A percentile compares a stretch with the other conserved stretches of the same genome.
These are phyloP conservation scores for Diplocarpon mali DNA, from an alignment of 2,329 filamentous ascomycete species.

Conservation along the genomic window DNA sequence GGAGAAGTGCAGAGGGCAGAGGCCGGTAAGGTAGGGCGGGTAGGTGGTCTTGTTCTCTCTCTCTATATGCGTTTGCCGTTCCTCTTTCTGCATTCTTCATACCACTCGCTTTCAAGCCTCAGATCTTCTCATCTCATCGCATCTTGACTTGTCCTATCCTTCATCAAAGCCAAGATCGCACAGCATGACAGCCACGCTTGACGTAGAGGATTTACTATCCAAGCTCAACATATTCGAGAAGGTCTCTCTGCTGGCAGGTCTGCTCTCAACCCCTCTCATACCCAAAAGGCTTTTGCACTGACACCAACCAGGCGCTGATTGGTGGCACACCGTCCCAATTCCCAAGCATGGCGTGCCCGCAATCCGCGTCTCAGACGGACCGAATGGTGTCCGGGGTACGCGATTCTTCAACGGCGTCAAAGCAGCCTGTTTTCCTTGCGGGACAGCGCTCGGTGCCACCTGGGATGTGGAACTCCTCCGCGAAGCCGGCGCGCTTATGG, in stretches of 20 bases:
- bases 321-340: slow-evolving; percentile 27
- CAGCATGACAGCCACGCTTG: slow-evolving; percentile 31
- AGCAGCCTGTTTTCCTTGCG: slow-evolving; percentile 35
- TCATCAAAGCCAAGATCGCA: background rate
- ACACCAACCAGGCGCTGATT: slow-evolving; percentile 21
- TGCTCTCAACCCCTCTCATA: background rate
- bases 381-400: slow-evolving; percentile 28
- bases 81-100: too few species aligned
- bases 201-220: slow-evolving; percentile 43
- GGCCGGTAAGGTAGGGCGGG: too few species aligned
- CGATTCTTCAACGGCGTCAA: slow-evolving; percentile 30
- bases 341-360: slow-evolving; percentile 25
- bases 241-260: slow-evolving; percentile 41
- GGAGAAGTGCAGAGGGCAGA: too few species aligned
- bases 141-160: too few species aligned
- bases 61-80: too few species aligned
- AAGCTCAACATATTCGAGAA: slow-evolving; percentile 43
- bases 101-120: too few species aligned
- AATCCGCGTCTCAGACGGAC: slow-evolving; percentile 28
- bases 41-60: too few species aligned
- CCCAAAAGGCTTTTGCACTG: slow-evolving; percentile 1
- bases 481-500: slow-evolving; percentile 54
- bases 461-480: slow-evolving; percentile 55
- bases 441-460: slow-evolving; percentile 44
- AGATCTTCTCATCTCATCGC: too few species aligned